A percentile compares a stretch with the other conserved stretches of the same genome.
These are phyloP conservation scores for Komagataella kurtzmanii DNA, from an alignment of 805 yeast species.

Conservation along the genomic window DNA sequence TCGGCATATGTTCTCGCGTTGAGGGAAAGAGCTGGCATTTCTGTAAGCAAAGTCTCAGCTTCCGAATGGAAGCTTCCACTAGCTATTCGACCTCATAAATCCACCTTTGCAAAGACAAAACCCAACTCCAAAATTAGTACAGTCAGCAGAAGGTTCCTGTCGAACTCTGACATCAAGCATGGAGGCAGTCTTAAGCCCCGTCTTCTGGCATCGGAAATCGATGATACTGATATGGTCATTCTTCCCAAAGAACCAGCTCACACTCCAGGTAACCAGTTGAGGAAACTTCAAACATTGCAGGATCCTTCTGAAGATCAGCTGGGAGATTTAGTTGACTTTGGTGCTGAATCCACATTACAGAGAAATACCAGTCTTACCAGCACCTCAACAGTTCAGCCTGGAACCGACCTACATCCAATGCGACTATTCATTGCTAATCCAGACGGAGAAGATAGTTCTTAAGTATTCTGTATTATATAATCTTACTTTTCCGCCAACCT, in stretches of 20 bases:
- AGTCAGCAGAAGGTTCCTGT: constrained; percentile 4
- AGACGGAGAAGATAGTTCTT: constrained; percentile 21
- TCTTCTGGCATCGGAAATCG: constrained; percentile 64
- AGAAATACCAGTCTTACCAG: constrained; percentile 21
- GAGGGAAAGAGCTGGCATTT: constrained; percentile 30
- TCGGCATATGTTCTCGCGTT: constrained; percentile 34
- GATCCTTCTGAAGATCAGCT: background rate
- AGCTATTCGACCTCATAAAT: constrained; percentile 5
- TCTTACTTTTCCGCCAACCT: background rate
- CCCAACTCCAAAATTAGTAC: background rate
- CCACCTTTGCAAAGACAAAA: constrained; percentile 1
- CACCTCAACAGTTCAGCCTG: constrained; percentile 14
- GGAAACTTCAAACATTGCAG: constrained; percentile 6
- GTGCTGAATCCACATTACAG: constrained; percentile 10
- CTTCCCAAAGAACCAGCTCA: constrained; percentile 18
- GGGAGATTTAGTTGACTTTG: constrained; percentile 3
- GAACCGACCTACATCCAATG: constrained; percentile 21
- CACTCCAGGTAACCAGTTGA: constrained; percentile 16
- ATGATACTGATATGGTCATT: constrained; percentile 37
- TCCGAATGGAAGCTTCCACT: constrained; percentile 8
- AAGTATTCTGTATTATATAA: background rate
- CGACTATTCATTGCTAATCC: constrained; percentile 47
- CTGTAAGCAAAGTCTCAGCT: constrained; percentile 18
- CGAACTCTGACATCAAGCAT: constrained; percentile 38
- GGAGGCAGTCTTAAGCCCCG: constrained; percentile 45